phyloP scores from a whole-genome alignment of 2,329 filamentous ascomycete species.

The Stagonosporopsis rhizophila region DNA sequence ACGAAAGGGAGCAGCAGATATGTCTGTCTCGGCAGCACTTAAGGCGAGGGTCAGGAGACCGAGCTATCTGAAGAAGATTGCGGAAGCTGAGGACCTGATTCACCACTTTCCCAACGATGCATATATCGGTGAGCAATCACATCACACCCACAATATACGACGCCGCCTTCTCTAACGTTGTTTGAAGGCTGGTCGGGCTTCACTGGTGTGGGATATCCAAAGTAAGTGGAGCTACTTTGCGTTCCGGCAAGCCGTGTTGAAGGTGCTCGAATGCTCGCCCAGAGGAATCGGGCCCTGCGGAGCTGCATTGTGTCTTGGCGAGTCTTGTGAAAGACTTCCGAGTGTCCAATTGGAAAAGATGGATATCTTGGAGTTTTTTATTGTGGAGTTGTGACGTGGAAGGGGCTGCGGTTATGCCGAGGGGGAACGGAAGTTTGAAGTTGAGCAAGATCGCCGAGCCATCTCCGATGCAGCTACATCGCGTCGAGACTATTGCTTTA shows the following conservation, averaged over 20 bases:
- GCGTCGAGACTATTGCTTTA: not conserved
- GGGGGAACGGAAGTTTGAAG: constrained; percentile 39
- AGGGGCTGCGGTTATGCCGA: constrained; percentile 26
- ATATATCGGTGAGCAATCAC: constrained; percentile 74
- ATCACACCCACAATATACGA: not conserved
- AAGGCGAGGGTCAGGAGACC: constrained; percentile 78
- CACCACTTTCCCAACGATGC: constrained; percentile 81
- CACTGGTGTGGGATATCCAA: constrained; percentile 88
- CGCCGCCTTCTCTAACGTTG: not conserved
- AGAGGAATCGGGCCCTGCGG: constrained; percentile 37
- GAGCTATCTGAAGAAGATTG: constrained; percentile 80
- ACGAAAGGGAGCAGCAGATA: constrained; percentile 11
- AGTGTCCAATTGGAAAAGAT: constrained; percentile 2
- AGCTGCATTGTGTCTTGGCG: not conserved
- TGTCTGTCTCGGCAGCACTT: constrained; percentile 73
- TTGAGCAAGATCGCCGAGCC: constrained; percentile 28
- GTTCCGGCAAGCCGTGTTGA: not conserved
- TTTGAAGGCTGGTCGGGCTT: constrained; percentile 84
- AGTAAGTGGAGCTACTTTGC: constrained; percentile 61
- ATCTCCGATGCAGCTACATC: constrained; percentile 13
- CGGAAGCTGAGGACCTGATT: constrained; percentile 79
- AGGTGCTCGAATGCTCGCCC: not conserved
- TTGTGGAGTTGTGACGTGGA: constrained; percentile 18
- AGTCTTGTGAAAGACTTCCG: not conserved
- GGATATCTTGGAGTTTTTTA: not conserved